Evolutionary conservation across 805 yeast genomes (phyloP).

Genomic region (Tetrapisispora pingtungensis): DNA sequence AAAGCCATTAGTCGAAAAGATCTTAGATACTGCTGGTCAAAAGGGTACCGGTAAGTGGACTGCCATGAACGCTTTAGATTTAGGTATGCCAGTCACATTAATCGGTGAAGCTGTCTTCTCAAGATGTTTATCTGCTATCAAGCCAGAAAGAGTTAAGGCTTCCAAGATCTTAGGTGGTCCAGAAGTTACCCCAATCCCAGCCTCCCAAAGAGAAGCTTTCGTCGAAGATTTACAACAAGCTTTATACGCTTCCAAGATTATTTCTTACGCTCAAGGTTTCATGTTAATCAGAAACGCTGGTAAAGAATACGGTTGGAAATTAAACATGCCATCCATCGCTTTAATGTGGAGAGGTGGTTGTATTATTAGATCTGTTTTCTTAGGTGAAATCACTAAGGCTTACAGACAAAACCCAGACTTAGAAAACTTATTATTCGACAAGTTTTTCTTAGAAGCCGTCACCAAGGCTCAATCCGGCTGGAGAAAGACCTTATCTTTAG

Average conservation of each 20-base stretch:
- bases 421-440: constrained; percentile 91
- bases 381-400: constrained; percentile 94
- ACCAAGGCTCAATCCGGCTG: constrained; percentile 90
- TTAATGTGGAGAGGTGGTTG: constrained; percentile 99
- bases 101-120: constrained; percentile 98
- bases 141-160: constrained; percentile 84
- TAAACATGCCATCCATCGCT: constrained; percentile 97
- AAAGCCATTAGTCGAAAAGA: constrained; percentile 89
- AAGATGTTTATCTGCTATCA: constrained; percentile 89
- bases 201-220: constrained; percentile 71
- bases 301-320: constrained; percentile 90
- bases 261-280: constrained; percentile 98
- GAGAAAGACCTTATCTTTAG: constrained; percentile 78
- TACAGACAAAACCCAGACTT: constrained; percentile 87
- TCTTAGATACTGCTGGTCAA: constrained; percentile 95
- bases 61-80: constrained; percentile 92
- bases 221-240: constrained; percentile 96
- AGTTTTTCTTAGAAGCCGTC: constrained; percentile 87
- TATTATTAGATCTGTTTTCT: constrained; percentile 96
- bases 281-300: constrained; percentile 99
- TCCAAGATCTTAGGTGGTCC: constrained; percentile 77
- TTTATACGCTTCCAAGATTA: constrained; percentile 93
- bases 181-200: constrained; percentile 11
- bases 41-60: constrained; percentile 99
- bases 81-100: constrained; percentile 96